phyloP scores from a whole-genome alignment of 2,329 filamentous ascomycete genomes.

The Aspergillus pseudonomiae region DNA sequence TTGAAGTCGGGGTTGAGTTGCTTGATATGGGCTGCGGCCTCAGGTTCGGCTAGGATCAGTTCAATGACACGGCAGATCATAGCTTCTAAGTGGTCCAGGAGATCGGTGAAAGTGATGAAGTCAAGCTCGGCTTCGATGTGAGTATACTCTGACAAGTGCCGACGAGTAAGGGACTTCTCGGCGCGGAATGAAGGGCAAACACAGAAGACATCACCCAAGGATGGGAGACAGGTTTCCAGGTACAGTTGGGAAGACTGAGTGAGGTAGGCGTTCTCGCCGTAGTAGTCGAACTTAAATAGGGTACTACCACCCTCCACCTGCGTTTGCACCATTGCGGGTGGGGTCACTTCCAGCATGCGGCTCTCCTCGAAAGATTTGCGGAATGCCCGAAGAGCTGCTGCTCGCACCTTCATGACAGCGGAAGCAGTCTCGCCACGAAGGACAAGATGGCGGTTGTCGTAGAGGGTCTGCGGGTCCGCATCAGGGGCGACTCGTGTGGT shows the following conservation, averaged over 20 bases:
- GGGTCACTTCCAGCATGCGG: constrained; percentile 79
- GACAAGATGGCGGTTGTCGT: constrained; percentile 81
- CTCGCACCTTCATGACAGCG: constrained; percentile 85
- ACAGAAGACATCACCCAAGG: constrained; percentile 93
- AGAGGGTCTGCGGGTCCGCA: constrained; percentile 71
- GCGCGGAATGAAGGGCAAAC: constrained; percentile 99
- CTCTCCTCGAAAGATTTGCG: constrained; percentile 75
- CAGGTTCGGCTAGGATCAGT: constrained; percentile 71
- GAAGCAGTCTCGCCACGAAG: constrained; percentile 82
- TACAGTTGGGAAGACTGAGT: constrained; percentile 98
- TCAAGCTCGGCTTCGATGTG: constrained; percentile 96
- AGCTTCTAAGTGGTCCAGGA: constrained; percentile 83
- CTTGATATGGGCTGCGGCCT: constrained; percentile 73
- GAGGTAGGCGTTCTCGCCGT: constrained; percentile 86
- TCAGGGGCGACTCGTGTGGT: constrained; percentile 77
- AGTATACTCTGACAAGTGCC: constrained; percentile 94
- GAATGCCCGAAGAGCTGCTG: constrained; percentile 80
- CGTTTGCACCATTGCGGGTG: constrained; percentile 90
- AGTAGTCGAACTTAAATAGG: constrained; percentile 87
- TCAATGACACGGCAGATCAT: constrained; percentile 87
- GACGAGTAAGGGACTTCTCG: constrained; percentile 91
- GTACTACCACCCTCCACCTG: constrained; percentile 92
- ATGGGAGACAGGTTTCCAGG: constrained; percentile 90
- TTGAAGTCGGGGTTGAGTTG: constrained; percentile 90
- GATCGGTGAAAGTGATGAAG: constrained; percentile 89